These are phyloP conservation scores for Podospora didyma DNA, from an alignment of 495 filamentous ascomycete species.

Conservation along the genomic window DNA sequence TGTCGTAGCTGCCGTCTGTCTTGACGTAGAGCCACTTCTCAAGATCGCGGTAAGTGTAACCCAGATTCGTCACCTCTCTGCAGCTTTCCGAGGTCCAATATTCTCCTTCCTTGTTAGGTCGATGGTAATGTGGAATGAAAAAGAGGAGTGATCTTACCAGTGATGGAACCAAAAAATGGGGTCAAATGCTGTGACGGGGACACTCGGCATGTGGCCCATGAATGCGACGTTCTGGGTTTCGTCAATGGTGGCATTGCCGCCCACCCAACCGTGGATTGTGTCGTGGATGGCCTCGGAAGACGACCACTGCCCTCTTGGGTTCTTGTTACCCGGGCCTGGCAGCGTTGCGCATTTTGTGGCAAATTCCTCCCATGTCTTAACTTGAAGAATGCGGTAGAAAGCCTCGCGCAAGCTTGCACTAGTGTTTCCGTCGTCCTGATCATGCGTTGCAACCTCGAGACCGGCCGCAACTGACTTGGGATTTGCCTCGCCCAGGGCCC, in stretches of 20 bases:
- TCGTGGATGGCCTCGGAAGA: not conserved
- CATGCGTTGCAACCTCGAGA: too few species aligned
- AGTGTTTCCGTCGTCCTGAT: too few species aligned
- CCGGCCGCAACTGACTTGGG: too few species aligned
- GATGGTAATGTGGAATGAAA: too few species aligned
- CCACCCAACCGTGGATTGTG: not conserved
- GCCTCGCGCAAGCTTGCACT: too few species aligned
- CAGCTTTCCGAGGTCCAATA: not conserved
- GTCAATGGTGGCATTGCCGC: not conserved
- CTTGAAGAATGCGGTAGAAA: too few species aligned
- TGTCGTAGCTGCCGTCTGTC: not conserved
- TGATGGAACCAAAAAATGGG: not conserved
- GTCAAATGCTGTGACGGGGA: not conserved
- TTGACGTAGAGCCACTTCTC: not conserved
- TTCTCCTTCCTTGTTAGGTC: not conserved
- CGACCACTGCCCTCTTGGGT: not conserved
- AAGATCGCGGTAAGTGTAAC: not conserved
- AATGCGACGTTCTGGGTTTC: not conserved
- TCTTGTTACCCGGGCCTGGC: not conserved
- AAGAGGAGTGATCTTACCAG: not conserved
- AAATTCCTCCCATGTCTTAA: not conserved
- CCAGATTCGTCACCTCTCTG: not conserved
- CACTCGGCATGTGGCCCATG: not conserved
- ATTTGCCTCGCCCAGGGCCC: too few species aligned
- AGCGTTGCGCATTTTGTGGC: not conserved